phyloP scores from a whole-genome alignment of 495 filamentous ascomycete genomes.

The Hypoxylon lienhwacheense region DNA sequence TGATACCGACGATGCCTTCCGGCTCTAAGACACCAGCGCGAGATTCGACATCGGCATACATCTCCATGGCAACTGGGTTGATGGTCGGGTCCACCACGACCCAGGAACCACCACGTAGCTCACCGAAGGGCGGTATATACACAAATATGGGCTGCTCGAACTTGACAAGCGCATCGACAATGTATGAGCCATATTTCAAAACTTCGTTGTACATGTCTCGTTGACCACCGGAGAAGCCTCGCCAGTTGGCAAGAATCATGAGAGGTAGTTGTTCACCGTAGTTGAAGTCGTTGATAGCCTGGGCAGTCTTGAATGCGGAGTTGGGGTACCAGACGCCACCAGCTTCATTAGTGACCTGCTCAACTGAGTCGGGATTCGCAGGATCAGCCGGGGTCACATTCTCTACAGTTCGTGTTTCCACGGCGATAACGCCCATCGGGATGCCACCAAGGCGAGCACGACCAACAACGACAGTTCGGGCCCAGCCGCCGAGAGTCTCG shows the following conservation, averaged over 20 bases:
- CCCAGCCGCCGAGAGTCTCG: constrained; percentile 95
- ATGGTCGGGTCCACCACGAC: constrained; percentile 98
- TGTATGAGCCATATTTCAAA: constrained; percentile 98
- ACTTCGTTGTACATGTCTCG: constrained; percentile 99
- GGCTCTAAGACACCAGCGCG: constrained; percentile 97
- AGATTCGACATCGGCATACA: constrained; percentile 96
- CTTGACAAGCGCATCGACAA: constrained; percentile 96
- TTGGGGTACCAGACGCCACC: constrained; percentile 99
- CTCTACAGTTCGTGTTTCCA: constrained; percentile 94
- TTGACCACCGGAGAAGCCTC: constrained; percentile 99
- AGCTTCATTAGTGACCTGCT: constrained; percentile 89
- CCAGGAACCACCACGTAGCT: constrained; percentile 98
- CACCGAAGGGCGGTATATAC: constrained; percentile 95
- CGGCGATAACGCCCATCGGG: constrained; percentile 96
- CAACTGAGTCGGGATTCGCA: constrained; percentile 96
- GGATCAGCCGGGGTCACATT: constrained; percentile 98
- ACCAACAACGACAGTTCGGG: constrained; percentile 92
- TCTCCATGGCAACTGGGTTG: constrained; percentile 95
- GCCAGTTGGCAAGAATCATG: constrained; percentile 99
- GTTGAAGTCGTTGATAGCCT: constrained; percentile 99
- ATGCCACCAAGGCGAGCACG: constrained; percentile 97
- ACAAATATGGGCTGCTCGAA: constrained; percentile 98
- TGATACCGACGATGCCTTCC: constrained; percentile 97
- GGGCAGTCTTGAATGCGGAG: constrained; percentile 98
- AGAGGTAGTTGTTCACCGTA: constrained; percentile 95